These are phyloP conservation scores for Ogataea saltuana DNA, from an alignment of 805 yeast species.

Conservation along the genomic window DNA sequence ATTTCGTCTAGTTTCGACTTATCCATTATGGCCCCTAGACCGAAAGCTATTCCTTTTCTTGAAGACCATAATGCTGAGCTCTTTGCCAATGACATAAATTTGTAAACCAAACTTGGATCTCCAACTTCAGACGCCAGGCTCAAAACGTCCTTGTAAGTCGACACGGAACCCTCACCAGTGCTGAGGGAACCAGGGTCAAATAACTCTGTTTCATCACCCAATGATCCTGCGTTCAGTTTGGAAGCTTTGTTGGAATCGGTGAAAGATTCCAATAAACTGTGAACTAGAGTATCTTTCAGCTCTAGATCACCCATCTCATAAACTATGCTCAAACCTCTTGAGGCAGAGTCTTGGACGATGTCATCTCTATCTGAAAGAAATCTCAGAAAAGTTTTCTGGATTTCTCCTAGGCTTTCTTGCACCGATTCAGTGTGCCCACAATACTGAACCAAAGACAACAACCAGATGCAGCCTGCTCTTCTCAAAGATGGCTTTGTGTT, in stretches of 20 bases:
- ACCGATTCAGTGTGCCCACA: slow-evolving; percentile 53
- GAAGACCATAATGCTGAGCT: slow-evolving; percentile 90
- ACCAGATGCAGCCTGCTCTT: slow-evolving; percentile 82
- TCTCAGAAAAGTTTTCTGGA: slow-evolving; percentile 75
- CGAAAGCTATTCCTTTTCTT: slow-evolving; percentile 91
- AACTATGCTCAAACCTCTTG: slow-evolving; percentile 79
- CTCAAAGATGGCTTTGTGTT: slow-evolving; percentile 73
- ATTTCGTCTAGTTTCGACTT: slow-evolving; percentile 70
- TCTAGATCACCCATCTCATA: slow-evolving; percentile 75
- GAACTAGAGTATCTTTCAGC: slow-evolving; percentile 70
- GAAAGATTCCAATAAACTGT: slow-evolving; percentile 71
- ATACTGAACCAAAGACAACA: slow-evolving; percentile 75
- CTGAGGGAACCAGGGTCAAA: slow-evolving; percentile 81
- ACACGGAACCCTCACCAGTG: slow-evolving; percentile 82
- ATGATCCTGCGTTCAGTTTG: slow-evolving; percentile 59
- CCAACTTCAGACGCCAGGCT: slow-evolving; percentile 92
- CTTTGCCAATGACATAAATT: slow-evolving; percentile 89
- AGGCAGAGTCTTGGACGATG: slow-evolving; percentile 86
- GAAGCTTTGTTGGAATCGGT: slow-evolving; percentile 60
- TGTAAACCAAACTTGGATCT: slow-evolving; percentile 90
- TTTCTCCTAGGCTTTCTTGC: slow-evolving; percentile 47
- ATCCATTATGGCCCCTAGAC: slow-evolving; percentile 81
- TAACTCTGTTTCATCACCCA: slow-evolving; percentile 76
- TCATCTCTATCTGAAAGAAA: slow-evolving; percentile 83
- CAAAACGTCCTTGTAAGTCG: slow-evolving; percentile 88